Evolutionary conservation across 2,329 filamentous ascomycete species (phyloP).

Genomic region (Emmonsiellopsis sp.): DNA sequence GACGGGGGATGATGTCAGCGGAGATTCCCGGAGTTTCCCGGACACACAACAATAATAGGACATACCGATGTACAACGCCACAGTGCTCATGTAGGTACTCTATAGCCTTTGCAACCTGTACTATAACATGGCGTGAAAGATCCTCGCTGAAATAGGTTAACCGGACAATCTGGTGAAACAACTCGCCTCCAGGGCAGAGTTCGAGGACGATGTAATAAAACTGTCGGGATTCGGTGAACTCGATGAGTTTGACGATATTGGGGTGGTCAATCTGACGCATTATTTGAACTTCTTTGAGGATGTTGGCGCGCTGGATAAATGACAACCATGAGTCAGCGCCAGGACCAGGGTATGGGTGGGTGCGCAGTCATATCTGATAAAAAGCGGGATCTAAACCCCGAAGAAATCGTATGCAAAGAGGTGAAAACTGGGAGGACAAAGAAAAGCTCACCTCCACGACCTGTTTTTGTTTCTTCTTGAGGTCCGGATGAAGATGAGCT

Average conservation of each 20-base stretch:
- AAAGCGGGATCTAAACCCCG: not conserved
- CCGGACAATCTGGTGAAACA: slow-evolving; percentile 97
- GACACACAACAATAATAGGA: slow-evolving; percentile 7
- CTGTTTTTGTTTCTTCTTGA: slow-evolving; percentile 80
- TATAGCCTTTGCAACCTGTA: slow-evolving; percentile 87
- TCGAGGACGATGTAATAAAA: slow-evolving; percentile 98
- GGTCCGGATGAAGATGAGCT: slow-evolving; percentile 89
- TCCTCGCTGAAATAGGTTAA: slow-evolving; percentile 98
- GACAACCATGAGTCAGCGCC: slow-evolving; percentile 18
- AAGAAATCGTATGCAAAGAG: slow-evolving; percentile 4
- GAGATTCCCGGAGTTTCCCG: slow-evolving; percentile 6
- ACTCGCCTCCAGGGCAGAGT: slow-evolving; percentile 85
- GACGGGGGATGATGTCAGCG: slow-evolving; percentile 27
- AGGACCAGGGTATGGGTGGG: not conserved
- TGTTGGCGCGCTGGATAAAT: slow-evolving; percentile 72
- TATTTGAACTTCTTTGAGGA: slow-evolving; percentile 96
- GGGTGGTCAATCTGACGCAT: slow-evolving; percentile 96
- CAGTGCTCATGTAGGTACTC: slow-evolving; percentile 91
- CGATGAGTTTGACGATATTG: slow-evolving; percentile 87
- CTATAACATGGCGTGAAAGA: slow-evolving; percentile 85
- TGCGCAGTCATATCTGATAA: not conserved
- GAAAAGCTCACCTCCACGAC: slow-evolving; percentile 81
- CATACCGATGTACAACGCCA: slow-evolving; percentile 93
- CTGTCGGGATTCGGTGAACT: slow-evolving; percentile 86
- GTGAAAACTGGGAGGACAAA: slow-evolving; percentile 20